Evolutionary conservation across 2,329 filamentous ascomycete genomes (phyloP), one percentile per base, ranked within the genome.

Genomic region (Ascosphaera apis): DNA sequence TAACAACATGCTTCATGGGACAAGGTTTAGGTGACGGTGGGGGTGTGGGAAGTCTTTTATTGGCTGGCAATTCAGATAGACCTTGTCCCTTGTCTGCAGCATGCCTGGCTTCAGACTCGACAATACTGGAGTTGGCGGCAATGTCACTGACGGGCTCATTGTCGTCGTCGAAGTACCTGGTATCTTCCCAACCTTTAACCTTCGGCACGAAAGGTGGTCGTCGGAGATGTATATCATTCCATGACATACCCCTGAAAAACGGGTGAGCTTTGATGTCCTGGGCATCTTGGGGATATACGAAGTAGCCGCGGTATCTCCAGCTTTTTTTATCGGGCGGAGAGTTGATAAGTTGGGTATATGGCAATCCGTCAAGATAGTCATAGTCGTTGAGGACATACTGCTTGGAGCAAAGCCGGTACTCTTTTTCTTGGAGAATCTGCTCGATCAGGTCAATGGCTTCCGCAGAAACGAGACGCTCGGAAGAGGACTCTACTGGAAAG

Each of bases 191-290:
- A 19, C 62, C 60, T 28, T 62, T 62, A 16, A 93, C 72, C 7
- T 71, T 65, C 0, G 86, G 86, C 1, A 91, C 61, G 47, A 91
- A 86, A 0, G 84, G 84, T 1, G 86, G 84, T 6, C 61, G 60
- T 37, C 70, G 66, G 23, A 66, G 56, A 47, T 88, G 77, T 12
- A 92, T 55, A 1, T 67, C 67, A 11, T 77, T 69, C 88, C 82
- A 95, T 1, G 70, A 67, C 12, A 91, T 69, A 35, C 72, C 70
- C 38, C 65, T 66, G 58, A 95, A 95, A 67, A 86, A 95, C 8
- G 71, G 69, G 54, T 95, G 88, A 3, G 65, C 57, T 52, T 91
- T 93, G 61, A 95, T 91, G 37, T 93, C 83, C 43, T 79, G 71
- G 1, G 80, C 84, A 47, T 91, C 84, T 41, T 88, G 68, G 0